These are phyloP conservation scores for Cladosporium sp. DNA, from an alignment of 2,329 filamentous ascomycete species.

Conservation along the genomic window DNA sequence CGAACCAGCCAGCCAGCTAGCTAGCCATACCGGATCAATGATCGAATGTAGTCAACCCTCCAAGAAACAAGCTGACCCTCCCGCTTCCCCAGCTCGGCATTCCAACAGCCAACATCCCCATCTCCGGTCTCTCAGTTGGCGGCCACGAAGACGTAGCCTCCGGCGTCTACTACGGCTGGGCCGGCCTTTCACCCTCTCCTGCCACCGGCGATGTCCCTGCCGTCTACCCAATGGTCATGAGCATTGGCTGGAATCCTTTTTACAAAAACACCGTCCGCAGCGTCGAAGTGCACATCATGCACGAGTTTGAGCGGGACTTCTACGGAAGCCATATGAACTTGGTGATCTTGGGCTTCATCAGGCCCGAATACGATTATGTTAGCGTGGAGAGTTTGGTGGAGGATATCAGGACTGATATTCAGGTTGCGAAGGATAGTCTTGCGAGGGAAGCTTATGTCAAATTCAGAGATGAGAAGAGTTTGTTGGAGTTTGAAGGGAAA, in stretches of 20 bases:
- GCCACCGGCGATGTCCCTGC: constrained; percentile 24
- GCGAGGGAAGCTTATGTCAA: constrained; percentile 56
- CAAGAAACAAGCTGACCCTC: background rate
- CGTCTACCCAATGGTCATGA: constrained; percentile 85
- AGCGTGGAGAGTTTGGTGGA: constrained; percentile 76
- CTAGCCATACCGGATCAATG: no score
- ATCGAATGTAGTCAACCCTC: background rate
- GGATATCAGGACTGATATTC: constrained; percentile 86
- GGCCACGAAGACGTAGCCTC: constrained; percentile 58
- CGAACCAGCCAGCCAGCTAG: no score
- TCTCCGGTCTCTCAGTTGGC: constrained; percentile 67
- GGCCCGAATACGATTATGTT: constrained; percentile 84
- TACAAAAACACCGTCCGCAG: constrained; percentile 86
- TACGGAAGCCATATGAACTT: constrained; percentile 78
- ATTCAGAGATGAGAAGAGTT: constrained; percentile 47
- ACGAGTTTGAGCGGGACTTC: constrained; percentile 73
- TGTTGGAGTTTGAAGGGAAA: constrained; percentile 32
- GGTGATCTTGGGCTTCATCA: constrained; percentile 78
- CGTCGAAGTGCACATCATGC: constrained; percentile 65
- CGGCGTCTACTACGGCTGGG: constrained; percentile 94
- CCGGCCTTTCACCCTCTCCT: constrained; percentile 53
- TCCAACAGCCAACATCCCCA: constrained; percentile 83
- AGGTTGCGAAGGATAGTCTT: constrained; percentile 72
- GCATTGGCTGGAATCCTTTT: constrained; percentile 94
- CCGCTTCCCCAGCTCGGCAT: constrained; percentile 68